These are phyloP conservation scores for Pichia membranifaciens DNA, from an alignment of 805 yeast species.

Conservation along the genomic window DNA sequence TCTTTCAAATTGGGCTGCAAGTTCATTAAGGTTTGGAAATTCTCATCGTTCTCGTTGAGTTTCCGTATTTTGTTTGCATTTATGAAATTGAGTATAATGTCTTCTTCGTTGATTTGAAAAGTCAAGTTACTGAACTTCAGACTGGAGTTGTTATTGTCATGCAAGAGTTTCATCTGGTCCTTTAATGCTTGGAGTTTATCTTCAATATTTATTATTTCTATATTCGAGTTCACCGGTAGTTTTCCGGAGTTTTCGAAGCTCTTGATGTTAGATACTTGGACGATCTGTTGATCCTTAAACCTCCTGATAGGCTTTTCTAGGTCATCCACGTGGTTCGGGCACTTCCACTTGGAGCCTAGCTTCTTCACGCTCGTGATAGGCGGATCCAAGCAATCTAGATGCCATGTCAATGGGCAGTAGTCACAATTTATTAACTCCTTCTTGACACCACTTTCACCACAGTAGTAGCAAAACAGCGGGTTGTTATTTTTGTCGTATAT, in stretches of 20 bases:
- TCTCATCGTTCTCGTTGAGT: conserved; percentile 27
- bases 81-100: conserved; percentile 64
- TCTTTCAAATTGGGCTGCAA: conserved; percentile 25
- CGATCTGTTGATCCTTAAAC: conserved; percentile 43
- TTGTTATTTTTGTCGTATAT: conserved; percentile 59
- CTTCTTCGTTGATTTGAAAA: conserved; percentile 61
- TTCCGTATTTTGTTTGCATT: conserved; percentile 41
- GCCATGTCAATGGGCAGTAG: conserved; percentile 80
- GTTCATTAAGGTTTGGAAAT: conserved; percentile 26
- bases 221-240: conserved; percentile 38
- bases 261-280: conserved; percentile 46
- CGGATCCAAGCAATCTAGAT: conserved; percentile 76
- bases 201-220: conserved; percentile 45
- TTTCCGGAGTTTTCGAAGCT: conserved; percentile 36
- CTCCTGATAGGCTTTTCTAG: conserved; percentile 43
- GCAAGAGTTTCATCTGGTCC: not conserved
- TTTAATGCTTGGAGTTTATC: conserved; percentile 28
- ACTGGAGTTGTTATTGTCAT: conserved; percentile 7
- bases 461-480: conserved; percentile 66
- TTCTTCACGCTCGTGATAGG: conserved; percentile 71
- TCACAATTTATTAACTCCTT: conserved; percentile 68
- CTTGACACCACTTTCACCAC: conserved; percentile 55
- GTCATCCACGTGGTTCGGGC: conserved; percentile 75
- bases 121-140: conserved; percentile 33
- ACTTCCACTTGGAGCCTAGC: conserved; percentile 79